phyloP scores from a whole-genome alignment of 768 basidiomycete species.

The Termitomyces sp. region DNA sequence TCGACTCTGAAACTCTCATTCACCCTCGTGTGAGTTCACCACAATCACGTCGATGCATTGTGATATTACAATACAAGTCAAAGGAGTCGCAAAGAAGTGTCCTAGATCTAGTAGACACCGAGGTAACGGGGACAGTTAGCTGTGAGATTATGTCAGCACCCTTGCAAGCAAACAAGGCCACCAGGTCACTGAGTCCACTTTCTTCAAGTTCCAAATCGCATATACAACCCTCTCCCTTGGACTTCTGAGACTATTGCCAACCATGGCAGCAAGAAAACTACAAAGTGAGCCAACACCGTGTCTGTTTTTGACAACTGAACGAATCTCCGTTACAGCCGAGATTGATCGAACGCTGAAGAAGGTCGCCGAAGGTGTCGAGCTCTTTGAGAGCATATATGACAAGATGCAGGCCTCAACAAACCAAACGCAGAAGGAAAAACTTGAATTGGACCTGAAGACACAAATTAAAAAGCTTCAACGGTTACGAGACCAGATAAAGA shows the following conservation, averaged over 20 bases:
- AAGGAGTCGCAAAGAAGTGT: too few species aligned
- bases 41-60: too few species aligned
- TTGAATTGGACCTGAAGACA: conserved; percentile 56
- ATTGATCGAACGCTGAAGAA: conserved; percentile 99
- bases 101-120: too few species aligned
- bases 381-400: conserved; percentile 94
- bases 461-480: conserved; percentile 99
- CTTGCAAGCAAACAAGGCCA: conserved; percentile 24
- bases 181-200: conserved; percentile 2
- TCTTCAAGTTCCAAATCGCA: not conserved
- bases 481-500: conserved; percentile 98
- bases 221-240: conserved; percentile 5
- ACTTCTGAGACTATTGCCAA: conserved; percentile 22
- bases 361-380: conserved; percentile 92
- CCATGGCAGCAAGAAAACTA: conserved; percentile 88
- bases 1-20: too few species aligned
- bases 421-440: conserved; percentile 61
- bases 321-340: conserved; percentile 62
- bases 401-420: conserved; percentile 97
- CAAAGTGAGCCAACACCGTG: conserved; percentile 53
- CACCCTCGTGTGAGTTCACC: too few species aligned
- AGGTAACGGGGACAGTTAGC: too few species aligned
- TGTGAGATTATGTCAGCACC: conserved; percentile 21
- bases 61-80: too few species aligned
- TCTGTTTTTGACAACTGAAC: not conserved